Base-by-base conservation (phyloP, 169 alveolate genomes). In the Pseudocohnilembus persalinus region DNA sequence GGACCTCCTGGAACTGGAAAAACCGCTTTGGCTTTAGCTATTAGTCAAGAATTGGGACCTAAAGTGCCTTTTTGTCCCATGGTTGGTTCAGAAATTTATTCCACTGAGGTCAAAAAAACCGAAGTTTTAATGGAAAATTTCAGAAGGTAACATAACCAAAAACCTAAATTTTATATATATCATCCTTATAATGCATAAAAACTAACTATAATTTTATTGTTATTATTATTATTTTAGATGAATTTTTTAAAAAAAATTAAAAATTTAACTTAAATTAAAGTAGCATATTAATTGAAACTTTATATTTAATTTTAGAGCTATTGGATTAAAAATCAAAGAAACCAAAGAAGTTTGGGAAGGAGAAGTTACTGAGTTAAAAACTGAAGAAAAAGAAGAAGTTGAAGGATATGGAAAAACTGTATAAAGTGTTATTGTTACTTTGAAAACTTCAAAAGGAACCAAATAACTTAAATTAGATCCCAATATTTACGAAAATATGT, bases 1-100 rank as follows among this genome's bases (percentile, higher is more conserved):
- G 99, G 99, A 24, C 99, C 99, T 16, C 98, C 99, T 81, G 99
- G 99, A 75, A 98, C 99, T 64, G 99, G 99, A 63, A 99, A 99
- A 92, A 99, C 99, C 1, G 99, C 99, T 0, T 95, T 99, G 63
- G 99, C 99, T 80, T 96, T 98, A 90, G 99, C 99, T 0, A 97
- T 99, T 29, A 99, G 99, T 25, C 98, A 98, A 82, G 99, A 99
- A 93, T 96, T 99, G 74, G 99, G 99, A 30, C 97, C 99, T n/a
- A 97, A 98, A 84, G 99, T 99, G 88, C 99, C 99, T 0, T 99
- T 99, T 94, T 99, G 99, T 89, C 99, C 99, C 29, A 98, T 99
- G 99, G 99, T 99, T 28, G 99, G 99, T 33, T 96, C 99, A 25
- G 99, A 99, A 96, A 99, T 99, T 31, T 99, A 97, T 94, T 97